Evolutionary conservation across 345 rosid species (phyloP), one percentile per base, ranked within the genome.

Genomic region (Salix dunnii): DNA sequence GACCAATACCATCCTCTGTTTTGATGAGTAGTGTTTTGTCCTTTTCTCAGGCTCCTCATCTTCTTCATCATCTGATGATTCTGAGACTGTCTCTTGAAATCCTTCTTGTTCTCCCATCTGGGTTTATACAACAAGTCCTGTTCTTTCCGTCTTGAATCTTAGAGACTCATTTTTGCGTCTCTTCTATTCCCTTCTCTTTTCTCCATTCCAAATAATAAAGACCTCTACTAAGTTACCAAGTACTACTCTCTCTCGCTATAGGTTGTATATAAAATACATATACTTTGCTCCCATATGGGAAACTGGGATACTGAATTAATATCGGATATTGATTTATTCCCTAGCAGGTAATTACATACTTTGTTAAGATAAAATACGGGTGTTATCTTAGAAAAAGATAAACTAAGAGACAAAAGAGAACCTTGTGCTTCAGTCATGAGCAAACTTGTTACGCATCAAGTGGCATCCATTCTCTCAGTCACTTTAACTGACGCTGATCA

Each of bases 1-100:
- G 0, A 88, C 89, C 38, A 88, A 76, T 43, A 90, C 68, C 12
- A 89, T 87, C 78, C 83, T 64, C 13, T 87, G 91, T 72, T 75
- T 74, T 69, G 86, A 86, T 74, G 89, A 82, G 76, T 89, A 87
- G 72, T 87, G 87, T 28, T 60, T 76, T 48, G 70, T 68, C 87
- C 78, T 83, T 76, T 77, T 90, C 55, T 87, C 86, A 1, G 73
- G 64, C 17, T 25, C 78, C 31, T 51, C 65, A 0, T 38, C 71
- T 7, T 66, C 77, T 0, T 74, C 71, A 0, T 66, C 71, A n/a
- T 27, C 68, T 11, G 48, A 58, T n/a, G 23, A 65, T 21, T 33
- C 36, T 27, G 36, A 46, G 33, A 25, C 71, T 8, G 67, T 42
- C 36, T 42, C 71, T 23, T 68, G 7, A 10, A 40, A 9, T 33